Evolutionary conservation across 176 grass and related monocot genomes (phyloP), one percentile per base, ranked within the genome.

Genomic region (Leersia perrieri): DNA sequence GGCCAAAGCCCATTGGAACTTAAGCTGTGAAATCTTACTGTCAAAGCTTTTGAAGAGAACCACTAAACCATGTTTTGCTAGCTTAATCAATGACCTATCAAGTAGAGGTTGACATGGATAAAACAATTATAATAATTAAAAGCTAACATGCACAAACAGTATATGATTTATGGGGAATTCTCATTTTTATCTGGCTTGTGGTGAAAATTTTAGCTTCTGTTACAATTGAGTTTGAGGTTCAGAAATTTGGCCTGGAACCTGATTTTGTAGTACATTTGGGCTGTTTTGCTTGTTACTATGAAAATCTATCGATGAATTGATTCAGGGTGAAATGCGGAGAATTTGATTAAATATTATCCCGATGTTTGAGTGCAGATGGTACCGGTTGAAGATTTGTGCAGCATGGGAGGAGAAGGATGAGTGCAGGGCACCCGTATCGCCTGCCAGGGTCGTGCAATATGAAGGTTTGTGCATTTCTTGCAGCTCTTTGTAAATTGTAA

Each of bases 371-470:
- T 84, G 51, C 75, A 97, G 94, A 88, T 97, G 94, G 94, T 97
- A 97, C 73, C 81, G 90, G 31, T 72, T 97, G 80, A 97, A 97
- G 89, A 86, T 94, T 71, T 88, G 81, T 82, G 87, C 83, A n/a
- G 87, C 80, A 14, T 92, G 88, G 86, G 94, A 97, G 60, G 91
- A 94, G n/a, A n/a, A n/a, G 41, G 44, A 76, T 14, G 88, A 62
- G 33, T 27, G 85, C 16, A 70, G 90, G 62, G 88, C 86, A 53
- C 76, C 79, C 5, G 87, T 88, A 45, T 88, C 87, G 69, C 94
- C 94, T 9, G 81, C 92, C 23, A 94, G 95, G 77, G 95, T 98
- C 63, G 87, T 76, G 22, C 95, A 94, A 79, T 98, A 94, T 44
- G 95, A 94, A 84, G 95, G 95, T 98, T 89, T 36, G 68, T 70